Percentiles rank a stretch among this genome's conserved stretches.
Evolutionary conservation across 805 yeast genomes (phyloP).

Genomic region (Monosporozyma aerobia): DNA sequence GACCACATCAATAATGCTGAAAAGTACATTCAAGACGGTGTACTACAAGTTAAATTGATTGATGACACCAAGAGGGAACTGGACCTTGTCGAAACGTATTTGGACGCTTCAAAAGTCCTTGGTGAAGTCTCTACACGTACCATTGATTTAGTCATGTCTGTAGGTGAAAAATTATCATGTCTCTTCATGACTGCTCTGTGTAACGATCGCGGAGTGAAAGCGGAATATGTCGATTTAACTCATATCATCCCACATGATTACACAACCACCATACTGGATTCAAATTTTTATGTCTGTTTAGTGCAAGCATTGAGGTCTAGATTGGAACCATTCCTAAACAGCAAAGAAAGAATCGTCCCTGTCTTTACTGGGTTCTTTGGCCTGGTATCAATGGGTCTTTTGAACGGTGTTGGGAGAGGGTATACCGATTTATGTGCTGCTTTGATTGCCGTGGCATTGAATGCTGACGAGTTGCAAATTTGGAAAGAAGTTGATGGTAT

Average conservation of each 20-base stretch:
- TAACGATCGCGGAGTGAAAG: conserved; percentile 70
- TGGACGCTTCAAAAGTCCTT: conserved; percentile 81
- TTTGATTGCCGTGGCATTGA: conserved; percentile 81
- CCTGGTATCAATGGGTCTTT: conserved; percentile 86
- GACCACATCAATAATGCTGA: conserved; percentile 77
- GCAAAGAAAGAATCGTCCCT: conserved; percentile 48
- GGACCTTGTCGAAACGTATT: conserved; percentile 53
- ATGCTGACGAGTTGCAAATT: conserved; percentile 89
- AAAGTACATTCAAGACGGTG: conserved; percentile 35
- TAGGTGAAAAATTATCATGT: conserved; percentile 91
- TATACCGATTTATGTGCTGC: conserved; percentile 98
- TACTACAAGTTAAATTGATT: conserved; percentile 45
- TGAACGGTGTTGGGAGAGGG: conserved; percentile 93
- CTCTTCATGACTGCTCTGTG: conserved; percentile 78
- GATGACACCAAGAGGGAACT: conserved; percentile 57
- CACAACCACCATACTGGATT: conserved; percentile 52
- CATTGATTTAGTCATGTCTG: conserved; percentile 79
- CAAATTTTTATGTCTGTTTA: conserved; percentile 49
- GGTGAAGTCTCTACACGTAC: conserved; percentile 90
- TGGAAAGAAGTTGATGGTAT: conserved; percentile 99
- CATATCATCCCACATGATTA: conserved; percentile 56
- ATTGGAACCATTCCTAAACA: conserved; percentile 34
- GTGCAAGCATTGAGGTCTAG: conserved; percentile 43
- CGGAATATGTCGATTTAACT: conserved; percentile 73
- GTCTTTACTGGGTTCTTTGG: conserved; percentile 96